A percentile compares a stretch with the other conserved stretches of the same genome.
These are phyloP conservation scores for Aspergillus terreus DNA, from an alignment of 2,329 filamentous ascomycete genomes.

Conservation along the genomic window DNA sequence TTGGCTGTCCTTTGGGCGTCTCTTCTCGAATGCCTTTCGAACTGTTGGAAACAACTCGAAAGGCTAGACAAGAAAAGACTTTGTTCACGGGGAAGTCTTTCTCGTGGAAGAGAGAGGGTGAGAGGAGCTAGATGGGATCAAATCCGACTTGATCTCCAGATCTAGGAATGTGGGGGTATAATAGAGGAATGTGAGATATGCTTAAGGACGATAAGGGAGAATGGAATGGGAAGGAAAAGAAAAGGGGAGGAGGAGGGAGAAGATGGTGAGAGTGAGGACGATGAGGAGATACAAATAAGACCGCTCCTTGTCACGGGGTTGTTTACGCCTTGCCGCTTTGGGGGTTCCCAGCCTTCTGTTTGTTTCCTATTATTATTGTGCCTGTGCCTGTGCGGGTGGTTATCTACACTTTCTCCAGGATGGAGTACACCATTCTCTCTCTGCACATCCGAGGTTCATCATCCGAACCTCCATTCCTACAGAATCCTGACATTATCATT, in stretches of 20 bases:
- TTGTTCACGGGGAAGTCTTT: slow-evolving; percentile 35
- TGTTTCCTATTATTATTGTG: not conserved
- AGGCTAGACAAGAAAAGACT: slow-evolving; percentile 49
- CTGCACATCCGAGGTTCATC: not conserved
- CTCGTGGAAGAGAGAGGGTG: slow-evolving; percentile 22
- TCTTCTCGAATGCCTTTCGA: slow-evolving; percentile 64
- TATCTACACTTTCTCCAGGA: no score
- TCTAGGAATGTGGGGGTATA: slow-evolving; percentile 3
- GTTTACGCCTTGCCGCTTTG: slow-evolving; percentile 22
- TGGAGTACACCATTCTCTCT: no score
- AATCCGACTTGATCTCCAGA: slow-evolving; percentile 19
- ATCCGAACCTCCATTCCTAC: not conserved
- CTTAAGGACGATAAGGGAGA: slow-evolving; percentile 9
- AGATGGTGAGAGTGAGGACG: slow-evolving; percentile 5
- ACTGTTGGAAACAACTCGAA: slow-evolving; percentile 46
- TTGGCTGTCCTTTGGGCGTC: slow-evolving; percentile 78
- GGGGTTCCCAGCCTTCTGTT: slow-evolving; percentile 7
- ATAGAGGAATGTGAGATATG: slow-evolving; percentile 13
- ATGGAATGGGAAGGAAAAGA: slow-evolving; percentile 16
- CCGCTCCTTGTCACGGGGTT: slow-evolving; percentile 14
- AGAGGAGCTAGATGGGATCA: slow-evolving; percentile 14
- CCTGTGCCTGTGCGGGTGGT: no score
- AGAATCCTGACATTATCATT: not conserved
- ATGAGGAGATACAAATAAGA: slow-evolving; percentile 6
- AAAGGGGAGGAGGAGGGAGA: slow-evolving; percentile 11